Conservation (phyloP, 352 stramenopile species). For the Thraustochytrium striatum region DNA sequence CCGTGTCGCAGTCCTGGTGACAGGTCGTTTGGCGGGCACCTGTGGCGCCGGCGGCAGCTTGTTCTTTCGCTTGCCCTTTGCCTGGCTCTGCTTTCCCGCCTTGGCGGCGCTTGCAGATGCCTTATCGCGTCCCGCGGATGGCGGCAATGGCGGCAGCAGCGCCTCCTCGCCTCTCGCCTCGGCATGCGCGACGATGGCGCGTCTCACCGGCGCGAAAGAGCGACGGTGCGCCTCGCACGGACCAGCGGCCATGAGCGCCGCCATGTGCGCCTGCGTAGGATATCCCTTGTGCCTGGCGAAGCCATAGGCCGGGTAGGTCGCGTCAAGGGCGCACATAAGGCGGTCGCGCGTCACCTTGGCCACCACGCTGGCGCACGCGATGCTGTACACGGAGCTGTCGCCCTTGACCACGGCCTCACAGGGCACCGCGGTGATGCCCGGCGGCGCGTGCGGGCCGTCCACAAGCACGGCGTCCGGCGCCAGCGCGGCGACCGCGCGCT, state of each 20-base stretch:
- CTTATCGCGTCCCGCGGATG: too few species aligned
- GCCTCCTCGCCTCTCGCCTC: not conserved
- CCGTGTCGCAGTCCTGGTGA: too few species aligned
- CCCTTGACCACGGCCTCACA: constrained; percentile 88
- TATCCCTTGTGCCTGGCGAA: constrained; percentile 96
- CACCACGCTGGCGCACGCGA: constrained; percentile 94
- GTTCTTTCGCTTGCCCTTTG: too few species aligned
- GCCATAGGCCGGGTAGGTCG: constrained; percentile 84
- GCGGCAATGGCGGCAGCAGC: too few species aligned
- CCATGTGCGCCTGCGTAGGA: constrained; percentile 85
- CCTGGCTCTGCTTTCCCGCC: too few species aligned
- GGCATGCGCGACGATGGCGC: not conserved
- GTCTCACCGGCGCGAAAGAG: constrained; percentile 88
- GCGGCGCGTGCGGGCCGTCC: constrained; percentile 90
- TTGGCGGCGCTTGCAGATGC: too few species aligned
- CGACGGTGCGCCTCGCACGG: constrained; percentile 86
- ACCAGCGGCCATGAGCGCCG: constrained; percentile 79
- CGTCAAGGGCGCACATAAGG: constrained; percentile 90
- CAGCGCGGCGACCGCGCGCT: constrained; percentile 71
- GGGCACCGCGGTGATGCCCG: too few species aligned
- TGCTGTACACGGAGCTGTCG: constrained; percentile 88
- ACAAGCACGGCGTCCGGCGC: constrained; percentile 59
- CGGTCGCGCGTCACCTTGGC: constrained; percentile 95
- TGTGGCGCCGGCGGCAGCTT: too few species aligned
- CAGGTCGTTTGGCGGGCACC: too few species aligned